phyloP scores from a whole-genome alignment of 345 rosid species.

The Hypericum perforatum region DNA sequence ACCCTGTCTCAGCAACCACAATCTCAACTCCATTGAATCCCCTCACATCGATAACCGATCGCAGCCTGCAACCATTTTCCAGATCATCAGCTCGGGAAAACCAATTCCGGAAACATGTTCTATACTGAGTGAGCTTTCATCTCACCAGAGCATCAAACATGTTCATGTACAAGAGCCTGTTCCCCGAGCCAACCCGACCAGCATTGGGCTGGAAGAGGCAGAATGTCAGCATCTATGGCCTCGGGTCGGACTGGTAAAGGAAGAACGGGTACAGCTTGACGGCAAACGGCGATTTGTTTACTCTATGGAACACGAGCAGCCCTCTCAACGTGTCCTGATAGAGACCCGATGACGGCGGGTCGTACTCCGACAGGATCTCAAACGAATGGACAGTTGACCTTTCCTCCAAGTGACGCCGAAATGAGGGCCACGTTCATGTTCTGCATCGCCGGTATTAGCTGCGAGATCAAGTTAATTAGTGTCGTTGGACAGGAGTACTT shows the following conservation, averaged over 20 bases:
- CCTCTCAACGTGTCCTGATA: conserved; percentile 56
- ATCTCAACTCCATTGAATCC: conserved; percentile 76
- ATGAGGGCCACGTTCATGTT: conserved; percentile 65
- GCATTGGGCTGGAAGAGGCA: no score
- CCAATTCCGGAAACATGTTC: neutral
- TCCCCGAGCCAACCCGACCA: conserved; percentile 50
- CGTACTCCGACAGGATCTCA: conserved; percentile 48
- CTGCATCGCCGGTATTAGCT: conserved; percentile 75
- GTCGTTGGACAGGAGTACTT: conserved; percentile 39
- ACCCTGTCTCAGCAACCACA: conserved; percentile 88
- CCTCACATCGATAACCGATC: conserved; percentile 48
- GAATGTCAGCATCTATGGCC: conserved; percentile 67
- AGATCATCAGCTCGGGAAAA: neutral
- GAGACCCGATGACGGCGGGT: conserved; percentile 64
- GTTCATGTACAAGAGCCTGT: conserved; percentile 71
- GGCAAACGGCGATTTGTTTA: conserved; percentile 65
- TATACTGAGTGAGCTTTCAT: neutral
- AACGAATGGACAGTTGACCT: conserved; percentile 75
- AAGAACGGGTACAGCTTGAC: conserved; percentile 87
- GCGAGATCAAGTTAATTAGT: conserved; percentile 35
- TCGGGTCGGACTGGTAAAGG: conserved; percentile 59
- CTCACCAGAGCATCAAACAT: conserved; percentile 96
- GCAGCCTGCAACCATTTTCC: conserved; percentile 69
- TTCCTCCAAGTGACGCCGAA: conserved; percentile 44
- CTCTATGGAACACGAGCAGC: conserved; percentile 48